phyloP scores from a whole-genome alignment of 75 land plant genomes.

The Ceratopteris richardii region DNA sequence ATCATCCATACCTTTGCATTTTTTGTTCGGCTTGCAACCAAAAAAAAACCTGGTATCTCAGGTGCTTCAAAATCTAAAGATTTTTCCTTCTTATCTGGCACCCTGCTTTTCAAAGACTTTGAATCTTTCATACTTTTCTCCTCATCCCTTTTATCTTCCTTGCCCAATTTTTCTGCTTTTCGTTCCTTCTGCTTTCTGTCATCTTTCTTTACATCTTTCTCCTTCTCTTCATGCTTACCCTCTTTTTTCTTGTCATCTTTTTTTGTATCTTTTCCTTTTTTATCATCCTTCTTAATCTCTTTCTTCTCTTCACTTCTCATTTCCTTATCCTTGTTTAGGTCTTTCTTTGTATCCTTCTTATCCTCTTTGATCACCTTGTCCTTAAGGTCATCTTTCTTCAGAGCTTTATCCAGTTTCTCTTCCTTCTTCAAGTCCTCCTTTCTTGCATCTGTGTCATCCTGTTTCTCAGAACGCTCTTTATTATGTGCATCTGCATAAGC shows the following conservation, averaged over 20 bases:
- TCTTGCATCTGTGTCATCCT: slow-evolving; percentile 2
- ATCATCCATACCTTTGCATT: slow-evolving; percentile 45
- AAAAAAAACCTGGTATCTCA: slow-evolving; percentile 64
- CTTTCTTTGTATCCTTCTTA: slow-evolving; percentile 5
- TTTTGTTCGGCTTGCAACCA: slow-evolving; percentile 54
- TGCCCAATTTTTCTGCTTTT: slow-evolving; percentile 21
- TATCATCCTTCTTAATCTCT: slow-evolving; percentile 6
- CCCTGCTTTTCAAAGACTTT: slow-evolving; percentile 17
- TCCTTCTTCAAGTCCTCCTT: slow-evolving; percentile 17
- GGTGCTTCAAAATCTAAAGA: slow-evolving; percentile 47
- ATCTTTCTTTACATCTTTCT: slow-evolving; percentile 6
- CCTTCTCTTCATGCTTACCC: slow-evolving; percentile 17
- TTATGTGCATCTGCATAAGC: no score
- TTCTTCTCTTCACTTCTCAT: slow-evolving; percentile 10
- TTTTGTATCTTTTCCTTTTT: slow-evolving; percentile 15
- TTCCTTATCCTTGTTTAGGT: slow-evolving; percentile 3
- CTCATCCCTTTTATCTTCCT: slow-evolving; percentile 18
- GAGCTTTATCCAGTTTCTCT: slow-evolving; percentile 16
- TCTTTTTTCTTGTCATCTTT: slow-evolving; percentile 15
- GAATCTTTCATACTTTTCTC: slow-evolving; percentile 27
- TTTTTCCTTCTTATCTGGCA: slow-evolving; percentile 31
- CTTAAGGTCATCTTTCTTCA: slow-evolving; percentile 7
- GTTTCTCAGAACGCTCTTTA: neutral
- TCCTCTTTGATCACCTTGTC: neutral
- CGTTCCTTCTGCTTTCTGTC: slow-evolving; percentile 14